Evolutionary conservation across 1,139 yeast species (phyloP), one percentile per base, ranked within the genome.

Genomic region (Blastobotrys illinoisensis): DNA sequence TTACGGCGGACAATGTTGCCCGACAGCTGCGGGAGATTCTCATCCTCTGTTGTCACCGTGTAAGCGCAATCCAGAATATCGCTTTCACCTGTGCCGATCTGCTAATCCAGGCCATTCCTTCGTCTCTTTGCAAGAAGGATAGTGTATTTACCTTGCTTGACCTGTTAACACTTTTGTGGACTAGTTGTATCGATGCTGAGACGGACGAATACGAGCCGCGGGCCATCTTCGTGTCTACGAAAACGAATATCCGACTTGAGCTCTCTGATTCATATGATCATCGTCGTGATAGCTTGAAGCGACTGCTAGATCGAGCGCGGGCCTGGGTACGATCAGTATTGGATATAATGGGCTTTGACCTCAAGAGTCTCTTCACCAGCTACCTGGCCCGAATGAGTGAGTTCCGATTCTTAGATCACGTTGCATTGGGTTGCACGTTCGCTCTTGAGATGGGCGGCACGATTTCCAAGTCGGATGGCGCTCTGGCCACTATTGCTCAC

Each of bases 361-460:
- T 87, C 67, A 89, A 88, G 69, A 82, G 90, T 54, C 75, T 91
- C 62, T 75, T 93, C 54, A 88, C 88, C 64, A 77, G 86, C 0
- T 93, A 93, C 65, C 80, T 90, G 11, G 78, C 90, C 2, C 77
- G 64, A 14, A 62, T 64, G 58, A 67, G 67, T 43, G 72, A 71
- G 52, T 61, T 66, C 56, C 56, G 68, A 16, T 64, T 69, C 18
- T 60, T 66, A 44, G 64, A 66, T 20, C 69, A 68, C 54, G 79
- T 88, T 46, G 85, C 87, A 56, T 83, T 80, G 66, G 98, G 97
- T 47, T 85, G 88, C 54, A 85, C 95, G 0, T 88, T 93, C 76
- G 98, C 98, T 0, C 74, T 90, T 58, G 95, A 88, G 62, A 80
- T 89, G 83, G 95, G 96, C 1, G 93, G 95, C 1, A 71, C 80